Conservation (phyloP, 768 basidiomycete species). For the Naematelia encephala region DNA sequence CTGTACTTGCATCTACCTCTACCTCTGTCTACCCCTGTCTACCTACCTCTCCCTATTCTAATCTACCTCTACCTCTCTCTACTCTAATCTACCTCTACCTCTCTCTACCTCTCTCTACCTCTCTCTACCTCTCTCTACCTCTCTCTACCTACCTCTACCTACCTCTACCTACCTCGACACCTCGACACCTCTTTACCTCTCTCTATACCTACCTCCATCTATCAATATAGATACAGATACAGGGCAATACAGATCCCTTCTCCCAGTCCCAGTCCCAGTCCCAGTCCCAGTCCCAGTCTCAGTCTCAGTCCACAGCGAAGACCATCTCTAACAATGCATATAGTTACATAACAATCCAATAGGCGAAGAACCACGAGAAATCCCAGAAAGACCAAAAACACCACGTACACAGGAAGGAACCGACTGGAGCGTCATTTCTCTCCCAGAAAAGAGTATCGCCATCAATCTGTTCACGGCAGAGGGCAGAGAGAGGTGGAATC, state of each 20-base stretch:
- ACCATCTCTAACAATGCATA: too few relatives aligned
- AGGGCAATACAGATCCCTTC: too few relatives aligned
- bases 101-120: not conserved
- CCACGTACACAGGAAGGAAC: constrained; percentile 15
- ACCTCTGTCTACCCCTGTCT: not conserved
- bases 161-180: too few relatives aligned
- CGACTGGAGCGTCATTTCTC: constrained; percentile 34
- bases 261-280: too few relatives aligned
- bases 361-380: not conserved
- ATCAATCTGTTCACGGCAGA: constrained; percentile 46
- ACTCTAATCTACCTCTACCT: not conserved
- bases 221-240: too few relatives aligned
- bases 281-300: too few relatives aligned
- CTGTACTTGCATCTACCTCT: not conserved
- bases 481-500: constrained; percentile 35
- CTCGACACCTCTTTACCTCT: too few relatives aligned
- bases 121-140: not conserved
- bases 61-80: not conserved
- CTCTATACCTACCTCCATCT: too few relatives aligned
- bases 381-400: not conserved
- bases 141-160: not conserved
- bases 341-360: constrained; percentile 4
- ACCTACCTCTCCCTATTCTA: not conserved
- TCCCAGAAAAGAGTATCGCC: constrained; percentile 19
- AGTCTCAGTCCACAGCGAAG: too few relatives aligned